Conservation (phyloP, 23 red algal genomes). For the Agarophyton chilense region DNA sequence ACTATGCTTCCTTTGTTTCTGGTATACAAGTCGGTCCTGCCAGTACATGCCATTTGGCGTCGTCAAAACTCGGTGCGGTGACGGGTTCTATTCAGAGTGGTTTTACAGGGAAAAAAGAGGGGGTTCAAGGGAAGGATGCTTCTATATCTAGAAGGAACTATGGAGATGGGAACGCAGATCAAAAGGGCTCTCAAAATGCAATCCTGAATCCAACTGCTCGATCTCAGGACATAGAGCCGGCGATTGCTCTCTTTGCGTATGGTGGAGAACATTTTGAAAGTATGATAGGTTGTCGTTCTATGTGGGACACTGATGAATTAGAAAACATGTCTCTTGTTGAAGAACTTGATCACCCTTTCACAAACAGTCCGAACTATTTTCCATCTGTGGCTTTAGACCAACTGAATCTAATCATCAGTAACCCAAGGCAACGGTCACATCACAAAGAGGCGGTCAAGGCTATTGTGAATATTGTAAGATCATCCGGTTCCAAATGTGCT, state of each 20-base stretch:
- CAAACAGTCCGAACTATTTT: constrained; percentile 91
- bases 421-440: constrained; percentile 58
- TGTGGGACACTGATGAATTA: constrained; percentile 57
- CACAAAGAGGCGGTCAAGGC: constrained; percentile 84
- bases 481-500: constrained; percentile 71
- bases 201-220: background rate
- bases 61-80: background rate
- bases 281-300: constrained; percentile 17
- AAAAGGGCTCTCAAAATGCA: background rate
- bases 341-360: constrained; percentile 92
- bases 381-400: constrained; percentile 89
- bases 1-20: background rate
- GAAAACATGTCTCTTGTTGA: constrained; percentile 71
- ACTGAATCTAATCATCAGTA: constrained; percentile 82
- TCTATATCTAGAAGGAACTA: background rate
- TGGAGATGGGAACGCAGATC: background rate
- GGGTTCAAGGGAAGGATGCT: background rate
- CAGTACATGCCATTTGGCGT: background rate
- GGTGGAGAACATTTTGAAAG: constrained; percentile 17
- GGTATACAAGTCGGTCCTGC: constrained; percentile 2
- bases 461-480: constrained; percentile 81
- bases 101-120: background rate
- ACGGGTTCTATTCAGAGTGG: background rate
- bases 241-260: constrained; percentile 30
- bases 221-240: background rate